Base-by-base conservation (phyloP, 1,284 basidiomycete genomes). In the Tetrapyrgos nigripes region DNA sequence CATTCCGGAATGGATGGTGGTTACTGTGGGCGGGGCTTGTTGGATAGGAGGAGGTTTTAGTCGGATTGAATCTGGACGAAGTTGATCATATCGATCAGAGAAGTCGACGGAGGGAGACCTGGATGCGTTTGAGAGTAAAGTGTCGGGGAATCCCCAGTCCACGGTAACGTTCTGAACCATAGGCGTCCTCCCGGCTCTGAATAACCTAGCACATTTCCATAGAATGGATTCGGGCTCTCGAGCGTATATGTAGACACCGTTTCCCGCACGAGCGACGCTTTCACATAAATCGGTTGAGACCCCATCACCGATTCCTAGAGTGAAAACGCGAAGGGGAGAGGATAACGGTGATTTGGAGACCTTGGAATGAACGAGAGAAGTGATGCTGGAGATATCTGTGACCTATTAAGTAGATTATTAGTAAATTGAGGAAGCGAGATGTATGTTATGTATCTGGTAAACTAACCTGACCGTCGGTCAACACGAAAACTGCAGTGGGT, bases 261-360 rank as follows among this genome's bases (percentile, higher is more conserved):
- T 76, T 1, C 86, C 86, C 1, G 73, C 74, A 13, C 71, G 64
- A 1, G 85, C 84, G 19, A 87, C 80, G 3, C 75, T 69, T 62
- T 81, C 75, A 62, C 83, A 85, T 62, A 82, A 72, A 0, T 74
- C 79, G 9, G 74, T 81, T 6, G 86, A 86, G 9, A 82, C 78
- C 1, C 63, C 64, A 37, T 68, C 52, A 10, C 86, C 85, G n/a
- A 87, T 84, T 0, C 85, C 86, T 1, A 87, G 75, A 4, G 78
- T 76, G 56, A 85, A 87, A 1, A 86, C 74, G 10, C 83, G 81
- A 2, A 83, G 59, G 9, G 72, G 74, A 0, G 76, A 73, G 1
- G 66, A 48, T 0, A 58, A 54, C 4, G 62, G 43, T 27, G 72
- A 53, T n/a, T 53, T 55, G 3, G 28, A 56, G 6, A 80, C 71